These are phyloP conservation scores for Strobilomyces confusus DNA, from an alignment of 768 basidiomycete species.

Conservation along the genomic window DNA sequence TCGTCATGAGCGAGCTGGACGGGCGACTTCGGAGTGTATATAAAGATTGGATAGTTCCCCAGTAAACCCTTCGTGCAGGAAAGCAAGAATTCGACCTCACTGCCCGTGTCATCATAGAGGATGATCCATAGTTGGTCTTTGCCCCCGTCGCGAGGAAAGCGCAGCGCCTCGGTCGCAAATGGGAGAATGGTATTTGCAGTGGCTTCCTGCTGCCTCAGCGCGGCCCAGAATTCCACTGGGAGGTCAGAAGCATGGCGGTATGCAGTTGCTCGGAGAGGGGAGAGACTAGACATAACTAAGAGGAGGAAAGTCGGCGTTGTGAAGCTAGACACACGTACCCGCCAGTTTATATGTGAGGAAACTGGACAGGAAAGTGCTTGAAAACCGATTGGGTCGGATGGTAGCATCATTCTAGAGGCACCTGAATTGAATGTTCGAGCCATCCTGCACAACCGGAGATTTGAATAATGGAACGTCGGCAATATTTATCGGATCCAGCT, in stretches of 20 bases:
- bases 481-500: not conserved
- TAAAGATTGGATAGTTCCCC: conserved; percentile 64
- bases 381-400: not conserved
- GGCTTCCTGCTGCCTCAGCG: conserved; percentile 27
- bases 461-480: conserved; percentile 4
- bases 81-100: conserved; percentile 40
- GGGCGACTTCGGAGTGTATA: conserved; percentile 45
- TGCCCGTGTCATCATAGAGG: conserved; percentile 12
- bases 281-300: conserved; percentile 19
- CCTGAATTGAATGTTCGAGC: conserved; percentile 8
- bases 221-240: conserved; percentile 25
- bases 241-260: conserved; percentile 17
- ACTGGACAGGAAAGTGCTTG: not conserved
- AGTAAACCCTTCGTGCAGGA: conserved; percentile 54
- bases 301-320: conserved; percentile 14
- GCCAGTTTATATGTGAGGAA: conserved; percentile 7
- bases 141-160: not conserved
- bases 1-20: conserved; percentile 30
- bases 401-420: not conserved
- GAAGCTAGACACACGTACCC: conserved; percentile 2
- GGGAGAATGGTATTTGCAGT: conserved; percentile 41
- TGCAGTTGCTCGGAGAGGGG: not conserved
- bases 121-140: conserved; percentile 32
- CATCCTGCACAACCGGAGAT: conserved; percentile 17
- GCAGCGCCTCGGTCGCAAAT: conserved; percentile 31